Evolutionary conservation across 805 yeast genomes (phyloP).

Genomic region (Barnettozyma botsteinii): DNA sequence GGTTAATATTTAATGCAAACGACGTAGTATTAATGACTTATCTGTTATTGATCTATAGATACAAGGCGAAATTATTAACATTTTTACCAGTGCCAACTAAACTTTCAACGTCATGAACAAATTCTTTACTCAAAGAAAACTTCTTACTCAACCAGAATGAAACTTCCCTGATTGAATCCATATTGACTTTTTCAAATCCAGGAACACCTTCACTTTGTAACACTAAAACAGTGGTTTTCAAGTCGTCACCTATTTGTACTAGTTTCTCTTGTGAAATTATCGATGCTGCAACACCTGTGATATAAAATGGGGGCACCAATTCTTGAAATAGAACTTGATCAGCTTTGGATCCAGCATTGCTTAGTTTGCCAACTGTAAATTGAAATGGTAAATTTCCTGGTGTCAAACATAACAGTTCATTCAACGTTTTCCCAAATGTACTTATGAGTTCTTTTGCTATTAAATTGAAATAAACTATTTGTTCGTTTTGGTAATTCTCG

Average conservation of each 20-base stretch:
- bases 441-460: slow-evolving; percentile 16
- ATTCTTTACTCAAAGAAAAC: slow-evolving; percentile 6
- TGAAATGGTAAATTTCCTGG: slow-evolving; percentile 32
- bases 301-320: slow-evolving; percentile 54
- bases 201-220: slow-evolving; percentile 58
- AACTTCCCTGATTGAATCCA: slow-evolving; percentile 26
- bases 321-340: slow-evolving; percentile 13
- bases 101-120: slow-evolving; percentile 8
- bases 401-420: slow-evolving; percentile 15
- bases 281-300: slow-evolving; percentile 54
- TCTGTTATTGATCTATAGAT: slow-evolving; percentile 10
- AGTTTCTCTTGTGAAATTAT: slow-evolving; percentile 25
- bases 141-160: slow-evolving; percentile 6
- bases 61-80: slow-evolving; percentile 23
- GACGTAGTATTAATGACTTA: neutral
- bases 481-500: slow-evolving; percentile 21
- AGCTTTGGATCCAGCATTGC: neutral
- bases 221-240: slow-evolving; percentile 15
- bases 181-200: slow-evolving; percentile 50
- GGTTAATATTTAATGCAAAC: too few relatives aligned
- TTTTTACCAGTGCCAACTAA: slow-evolving; percentile 14
- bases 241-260: slow-evolving; percentile 8
- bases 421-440: slow-evolving; percentile 14
- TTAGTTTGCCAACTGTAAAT: slow-evolving; percentile 18
- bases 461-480: slow-evolving; percentile 30